Conservation (phyloP, 129 eudicot genomes). For the Arctium lappa region DNA sequence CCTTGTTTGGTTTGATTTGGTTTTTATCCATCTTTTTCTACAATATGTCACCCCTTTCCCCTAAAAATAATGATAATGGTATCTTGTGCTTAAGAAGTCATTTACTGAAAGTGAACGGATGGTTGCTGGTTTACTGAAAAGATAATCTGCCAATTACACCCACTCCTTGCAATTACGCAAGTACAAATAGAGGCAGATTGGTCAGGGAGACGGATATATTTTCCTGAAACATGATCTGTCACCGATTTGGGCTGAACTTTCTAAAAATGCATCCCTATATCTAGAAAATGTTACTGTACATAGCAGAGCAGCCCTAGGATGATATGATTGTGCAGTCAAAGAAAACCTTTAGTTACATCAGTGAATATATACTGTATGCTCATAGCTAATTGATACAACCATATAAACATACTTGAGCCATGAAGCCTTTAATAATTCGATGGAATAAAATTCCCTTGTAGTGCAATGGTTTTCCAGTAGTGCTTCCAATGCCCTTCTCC, state of each 20-base stretch:
- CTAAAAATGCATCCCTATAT: not conserved
- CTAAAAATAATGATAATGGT: not conserved
- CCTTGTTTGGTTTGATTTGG: too few relatives aligned
- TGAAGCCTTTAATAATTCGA: conserved; percentile 87
- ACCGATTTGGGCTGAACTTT: not conserved
- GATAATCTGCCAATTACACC: not conserved
- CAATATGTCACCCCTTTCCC: not conserved
- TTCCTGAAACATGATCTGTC: not conserved
- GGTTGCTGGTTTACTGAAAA: not conserved
- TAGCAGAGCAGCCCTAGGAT: not conserved
- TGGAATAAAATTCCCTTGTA: conserved; percentile 76
- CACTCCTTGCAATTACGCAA: not conserved
- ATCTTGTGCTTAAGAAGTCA: not conserved
- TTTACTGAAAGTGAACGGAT: not conserved
- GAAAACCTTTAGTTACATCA: not conserved
- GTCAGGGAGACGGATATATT: not conserved
- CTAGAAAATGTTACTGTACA: not conserved
- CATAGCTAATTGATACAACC: not conserved
- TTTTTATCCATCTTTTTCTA: not conserved
- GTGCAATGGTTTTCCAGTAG: conserved; percentile 80
- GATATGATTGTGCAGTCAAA: not conserved
- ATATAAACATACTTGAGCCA: conserved; percentile 75
- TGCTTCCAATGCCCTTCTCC: conserved; percentile 76
- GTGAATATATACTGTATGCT: not conserved
- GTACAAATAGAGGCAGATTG: not conserved